Evolutionary conservation across 2,329 filamentous ascomycete genomes (phyloP), one percentile per base, ranked within the genome.

Genomic region (Pestalotiopsis sp.): DNA sequence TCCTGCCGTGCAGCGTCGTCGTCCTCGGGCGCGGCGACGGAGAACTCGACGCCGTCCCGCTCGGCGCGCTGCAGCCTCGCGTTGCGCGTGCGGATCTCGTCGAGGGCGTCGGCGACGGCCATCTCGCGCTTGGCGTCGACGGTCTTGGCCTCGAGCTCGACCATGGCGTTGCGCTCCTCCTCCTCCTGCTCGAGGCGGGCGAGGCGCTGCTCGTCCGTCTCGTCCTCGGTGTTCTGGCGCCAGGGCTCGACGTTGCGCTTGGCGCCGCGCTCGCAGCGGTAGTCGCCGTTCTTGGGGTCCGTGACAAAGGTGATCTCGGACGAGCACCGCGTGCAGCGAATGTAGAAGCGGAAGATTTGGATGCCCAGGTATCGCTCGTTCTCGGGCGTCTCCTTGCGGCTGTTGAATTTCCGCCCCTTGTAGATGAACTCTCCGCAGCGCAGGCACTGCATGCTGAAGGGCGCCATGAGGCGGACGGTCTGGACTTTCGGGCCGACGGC

Each of bases 171-270:
- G 72, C 90, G 87, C 80, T 97, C 94, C 69, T 91, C 88, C 72
- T 90, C 83, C 72, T 88, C 85, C 66, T 97, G 93, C 82, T 98
- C 94, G 4, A 98, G 81, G 31, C 96, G 85, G 79, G 98, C 94
- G 6, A 98, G 84, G 57, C 93, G 86, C 83, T 97, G 90, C 78
- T 98, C 94, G 73, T 97, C 92, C 2, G 93, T 95, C 83, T 98
- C 95, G 27, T 88, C 86, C 65, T 79, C 79, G 9, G 83, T 82
- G 68, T 88, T 83, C 27, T 62, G 59, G 31, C 94, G 85, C 96
- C 96, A 99, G 0, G 93, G 92, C 80, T 99, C 96, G 72, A 96
- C 96, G 80, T 97, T 98, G 59, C 96, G 88, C 81, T 95, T 94
- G 4, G 95, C 96, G 17, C 96, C 95, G 64, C 87, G 87, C 79